phyloP scores from a whole-genome alignment of 306 rosid genomes.

The Rosa lucieae region DNA sequence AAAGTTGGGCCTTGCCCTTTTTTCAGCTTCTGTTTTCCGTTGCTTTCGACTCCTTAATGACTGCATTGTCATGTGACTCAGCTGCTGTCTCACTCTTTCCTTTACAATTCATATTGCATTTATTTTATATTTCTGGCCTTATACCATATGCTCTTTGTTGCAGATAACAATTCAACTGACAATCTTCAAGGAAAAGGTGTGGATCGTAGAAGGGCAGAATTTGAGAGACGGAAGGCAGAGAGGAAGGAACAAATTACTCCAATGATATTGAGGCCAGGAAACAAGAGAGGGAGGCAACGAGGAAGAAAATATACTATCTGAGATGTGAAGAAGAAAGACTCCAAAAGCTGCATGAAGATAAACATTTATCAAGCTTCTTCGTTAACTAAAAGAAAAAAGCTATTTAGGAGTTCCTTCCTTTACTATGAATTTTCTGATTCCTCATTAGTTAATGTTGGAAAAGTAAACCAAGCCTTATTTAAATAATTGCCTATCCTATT shows the following conservation, averaged over 20 bases:
- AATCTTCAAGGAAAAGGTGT: slow-evolving; percentile 59
- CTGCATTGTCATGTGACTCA: background rate
- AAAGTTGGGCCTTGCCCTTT: too few species aligned
- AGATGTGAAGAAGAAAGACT: background rate
- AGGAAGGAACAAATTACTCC: slow-evolving; percentile 61
- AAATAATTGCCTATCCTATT: too few species aligned
- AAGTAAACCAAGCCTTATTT: too few species aligned
- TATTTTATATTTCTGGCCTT: too few species aligned
- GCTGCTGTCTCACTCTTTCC: background rate
- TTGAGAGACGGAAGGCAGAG: slow-evolving; percentile 57
- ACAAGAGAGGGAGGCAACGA: slow-evolving; percentile 52
- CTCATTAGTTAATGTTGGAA: too few species aligned
- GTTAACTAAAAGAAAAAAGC: too few species aligned
- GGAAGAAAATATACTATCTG: background rate
- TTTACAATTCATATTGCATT: background rate
- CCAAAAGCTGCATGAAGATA: background rate
- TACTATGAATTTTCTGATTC: background rate
- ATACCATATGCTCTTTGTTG: background rate
- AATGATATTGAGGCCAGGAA: slow-evolving; percentile 55
- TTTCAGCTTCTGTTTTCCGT: too few species aligned
- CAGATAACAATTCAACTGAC: slow-evolving; percentile 24
- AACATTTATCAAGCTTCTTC: too few species aligned
- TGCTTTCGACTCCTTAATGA: background rate
- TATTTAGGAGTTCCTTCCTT: too few species aligned
- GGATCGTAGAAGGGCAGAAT: slow-evolving; percentile 58